Evolutionary conservation across 306 rosid genomes (phyloP), one percentile per base, ranked within the genome.

Genomic region (Citrullus amarus): DNA sequence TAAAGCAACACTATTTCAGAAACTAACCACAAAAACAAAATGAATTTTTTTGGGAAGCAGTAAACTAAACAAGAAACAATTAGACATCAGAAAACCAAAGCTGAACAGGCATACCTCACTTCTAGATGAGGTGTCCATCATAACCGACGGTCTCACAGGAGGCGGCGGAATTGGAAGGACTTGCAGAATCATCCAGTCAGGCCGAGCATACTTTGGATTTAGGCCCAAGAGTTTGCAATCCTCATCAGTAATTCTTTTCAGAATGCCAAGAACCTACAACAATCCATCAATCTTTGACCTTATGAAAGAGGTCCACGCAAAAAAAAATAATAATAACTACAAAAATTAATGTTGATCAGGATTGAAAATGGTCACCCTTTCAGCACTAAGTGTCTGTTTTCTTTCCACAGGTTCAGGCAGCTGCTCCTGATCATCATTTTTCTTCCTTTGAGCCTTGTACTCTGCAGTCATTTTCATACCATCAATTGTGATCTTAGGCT

Each of bases 121-220:
- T 87, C 97, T 87, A 55, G 99, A 95, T 83, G 99, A 92, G 68
- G 97, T 92, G 82, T 95, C 97, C 99, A 95, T 95, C 99, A 95
- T 95, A 44, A 95, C 99, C 70, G 99, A 95, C 46, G 99, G 99
- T 76, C 99, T 92, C 77, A 95, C 99, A 16, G 99, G 97, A 78
- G 96, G 99, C 41, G 99, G 99, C 78, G 99, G 99, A 79, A 95
- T 91, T 14, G 99, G 99, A 80, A 95, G 99, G 78, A 95, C 99
- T 92, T 95, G 97, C 46, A 95, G 84, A 79, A 95, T 92, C 99
- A 95, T 87, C 99, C 97, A 95, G 79, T 95, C 99, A 17, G 99
- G 99, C 15, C 97, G 97, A 62, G 99, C 99, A 82, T 84, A 95
- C 81, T 91, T 92, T 3, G 99, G 99, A 80, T 88, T 88, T 84